phyloP scores from a whole-genome alignment of 345 rosid species.

The Cardamine resedifolia region DNA sequence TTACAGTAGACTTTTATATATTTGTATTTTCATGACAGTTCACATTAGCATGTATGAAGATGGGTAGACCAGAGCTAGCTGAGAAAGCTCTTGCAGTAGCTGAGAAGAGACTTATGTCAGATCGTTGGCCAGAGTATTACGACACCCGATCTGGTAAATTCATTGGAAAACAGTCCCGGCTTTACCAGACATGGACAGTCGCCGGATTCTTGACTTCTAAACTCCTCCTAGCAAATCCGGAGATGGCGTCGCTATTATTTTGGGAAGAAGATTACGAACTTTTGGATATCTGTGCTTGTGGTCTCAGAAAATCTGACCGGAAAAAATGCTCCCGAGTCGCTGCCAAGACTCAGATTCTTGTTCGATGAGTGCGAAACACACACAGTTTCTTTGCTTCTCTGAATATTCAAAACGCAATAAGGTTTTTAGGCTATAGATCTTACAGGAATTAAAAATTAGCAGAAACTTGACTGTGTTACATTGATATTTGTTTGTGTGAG shows the following conservation, averaged over 20 bases:
- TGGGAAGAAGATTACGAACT: conserved; percentile 97
- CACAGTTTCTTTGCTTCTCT: conserved; percentile 3
- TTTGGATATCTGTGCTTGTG: conserved; percentile 84
- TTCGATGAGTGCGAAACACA: conserved; percentile 42
- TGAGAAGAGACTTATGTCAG: conserved; percentile 70
- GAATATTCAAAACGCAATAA: neutral
- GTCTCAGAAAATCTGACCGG: conserved; percentile 72
- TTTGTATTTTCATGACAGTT: conserved; percentile 49
- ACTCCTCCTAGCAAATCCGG: conserved; percentile 74
- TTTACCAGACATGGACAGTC: conserved; percentile 90
- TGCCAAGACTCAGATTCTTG: conserved; percentile 86
- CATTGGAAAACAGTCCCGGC: conserved; percentile 86
- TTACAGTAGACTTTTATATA: neutral
- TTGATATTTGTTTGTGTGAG: conserved; percentile 3
- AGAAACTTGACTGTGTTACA: conserved; percentile 23
- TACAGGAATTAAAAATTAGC: conserved; percentile 10
- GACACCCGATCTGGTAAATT: conserved; percentile 86
- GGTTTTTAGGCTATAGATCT: conserved; percentile 12
- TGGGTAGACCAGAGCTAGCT: conserved; percentile 76
- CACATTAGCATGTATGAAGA: conserved; percentile 95
- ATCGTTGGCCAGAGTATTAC: conserved; percentile 93
- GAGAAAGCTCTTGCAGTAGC: conserved; percentile 76
- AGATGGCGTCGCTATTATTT: conserved; percentile 71
- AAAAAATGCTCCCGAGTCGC: conserved; percentile 91
- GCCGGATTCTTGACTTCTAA: conserved; percentile 88